Conservation (phyloP, 108 stramenopile genomes). For the Nitzschia putrida region DNA sequence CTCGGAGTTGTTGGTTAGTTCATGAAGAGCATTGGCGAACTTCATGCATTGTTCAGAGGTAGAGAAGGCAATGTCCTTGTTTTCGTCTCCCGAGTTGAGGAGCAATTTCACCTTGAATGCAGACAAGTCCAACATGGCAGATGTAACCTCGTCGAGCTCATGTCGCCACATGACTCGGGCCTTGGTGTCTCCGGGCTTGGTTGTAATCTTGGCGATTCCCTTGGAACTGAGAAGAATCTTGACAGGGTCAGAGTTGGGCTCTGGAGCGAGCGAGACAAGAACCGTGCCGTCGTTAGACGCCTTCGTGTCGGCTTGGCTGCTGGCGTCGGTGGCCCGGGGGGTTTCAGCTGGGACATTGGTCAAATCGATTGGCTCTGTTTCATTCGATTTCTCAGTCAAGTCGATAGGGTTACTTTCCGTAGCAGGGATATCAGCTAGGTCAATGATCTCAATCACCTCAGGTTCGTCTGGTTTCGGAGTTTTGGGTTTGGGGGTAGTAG, state of each 20-base stretch:
- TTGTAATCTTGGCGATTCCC: conserved; percentile 36
- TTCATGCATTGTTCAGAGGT: conserved; percentile 59
- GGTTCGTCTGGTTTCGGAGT: conserved; percentile 3
- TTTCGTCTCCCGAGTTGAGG: conserved; percentile 33
- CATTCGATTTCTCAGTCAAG: conserved; percentile 13
- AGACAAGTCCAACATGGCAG: conserved; percentile 76
- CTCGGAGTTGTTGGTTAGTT: conserved; percentile 23
- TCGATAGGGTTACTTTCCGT: conserved; percentile 35
- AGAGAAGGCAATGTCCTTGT: conserved; percentile 60
- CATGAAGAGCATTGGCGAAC: conserved; percentile 76
- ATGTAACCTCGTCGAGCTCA: conserved; percentile 53
- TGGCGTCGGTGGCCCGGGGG: neutral
- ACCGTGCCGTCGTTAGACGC: conserved; percentile 9
- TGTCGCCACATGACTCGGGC: conserved; percentile 60
- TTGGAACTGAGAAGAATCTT: conserved; percentile 37
- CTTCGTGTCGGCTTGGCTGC: conserved; percentile 3
- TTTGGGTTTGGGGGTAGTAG: conserved; percentile 3
- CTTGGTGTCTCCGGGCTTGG: conserved; percentile 27
- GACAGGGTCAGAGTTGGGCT: conserved; percentile 15
- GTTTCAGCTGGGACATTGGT: neutral
- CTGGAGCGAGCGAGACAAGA: conserved; percentile 14
- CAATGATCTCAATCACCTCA: conserved; percentile 23
- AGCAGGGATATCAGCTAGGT: conserved; percentile 4
- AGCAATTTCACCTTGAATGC: conserved; percentile 56
- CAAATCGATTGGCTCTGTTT: conserved; percentile 14